Conservation (phyloP, 495 filamentous ascomycete genomes). For the Lineolata rhizophorae region DNA sequence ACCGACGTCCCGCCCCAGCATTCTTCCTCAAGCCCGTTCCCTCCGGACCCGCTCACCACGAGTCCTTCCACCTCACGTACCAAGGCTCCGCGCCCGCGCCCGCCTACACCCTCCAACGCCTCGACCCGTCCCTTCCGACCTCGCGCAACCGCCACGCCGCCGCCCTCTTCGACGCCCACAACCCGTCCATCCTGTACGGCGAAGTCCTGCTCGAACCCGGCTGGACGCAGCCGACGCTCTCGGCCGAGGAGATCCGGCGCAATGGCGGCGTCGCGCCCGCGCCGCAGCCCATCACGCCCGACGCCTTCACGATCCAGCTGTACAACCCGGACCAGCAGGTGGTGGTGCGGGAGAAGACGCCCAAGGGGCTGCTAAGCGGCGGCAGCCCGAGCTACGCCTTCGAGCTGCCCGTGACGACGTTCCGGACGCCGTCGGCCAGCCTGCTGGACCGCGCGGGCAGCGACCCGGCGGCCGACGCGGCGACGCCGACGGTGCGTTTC, state of each 20-base stretch:
- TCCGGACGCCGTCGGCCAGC: constrained; percentile 54
- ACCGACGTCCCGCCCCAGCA: constrained; percentile 23
- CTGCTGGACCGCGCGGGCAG: constrained; percentile 52
- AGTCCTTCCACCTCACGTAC: constrained; percentile 48
- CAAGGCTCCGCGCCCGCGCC: constrained; percentile 59
- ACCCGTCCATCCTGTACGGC: constrained; percentile 60
- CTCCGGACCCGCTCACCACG: constrained; percentile 29
- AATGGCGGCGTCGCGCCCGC: constrained; percentile 47
- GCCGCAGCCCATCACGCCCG: constrained; percentile 56
- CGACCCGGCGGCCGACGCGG: constrained; percentile 41
- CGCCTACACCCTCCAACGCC: constrained; percentile 55
- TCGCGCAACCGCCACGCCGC: constrained; percentile 69
- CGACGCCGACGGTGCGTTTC: constrained; percentile 64
- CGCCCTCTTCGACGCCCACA: constrained; percentile 65
- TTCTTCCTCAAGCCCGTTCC: constrained; percentile 36
- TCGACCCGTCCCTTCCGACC: constrained; percentile 42
- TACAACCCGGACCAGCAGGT: constrained; percentile 89
- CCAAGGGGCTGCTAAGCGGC: constrained; percentile 63
- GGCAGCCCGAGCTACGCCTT: constrained; percentile 70
- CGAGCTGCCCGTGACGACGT: constrained; percentile 71
- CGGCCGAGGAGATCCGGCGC: constrained; percentile 53
- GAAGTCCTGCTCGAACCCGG: constrained; percentile 70
- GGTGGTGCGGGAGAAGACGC: constrained; percentile 41
- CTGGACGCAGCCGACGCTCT: constrained; percentile 63
- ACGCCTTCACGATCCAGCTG: constrained; percentile 60